Evolutionary conservation across 2,329 filamentous ascomycete genomes (phyloP).

Genomic region (Colletotrichum simmondsii): DNA sequence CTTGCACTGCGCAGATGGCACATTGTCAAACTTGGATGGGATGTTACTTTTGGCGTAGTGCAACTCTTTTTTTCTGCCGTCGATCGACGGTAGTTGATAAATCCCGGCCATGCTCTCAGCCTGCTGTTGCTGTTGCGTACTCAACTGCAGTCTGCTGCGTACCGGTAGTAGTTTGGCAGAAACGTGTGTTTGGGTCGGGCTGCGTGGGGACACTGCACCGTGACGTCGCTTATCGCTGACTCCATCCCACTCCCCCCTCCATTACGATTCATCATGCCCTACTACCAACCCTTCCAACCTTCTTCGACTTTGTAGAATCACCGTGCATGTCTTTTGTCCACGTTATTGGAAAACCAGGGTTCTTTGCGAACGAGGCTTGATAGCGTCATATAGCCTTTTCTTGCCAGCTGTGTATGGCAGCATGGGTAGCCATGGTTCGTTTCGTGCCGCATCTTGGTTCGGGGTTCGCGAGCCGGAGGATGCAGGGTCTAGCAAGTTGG

Average conservation of each 20-base stretch:
- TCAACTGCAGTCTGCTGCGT: not conserved
- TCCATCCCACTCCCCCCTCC: not conserved
- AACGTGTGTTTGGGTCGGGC: not conserved
- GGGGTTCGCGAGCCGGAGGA: slow-evolving; percentile 1
- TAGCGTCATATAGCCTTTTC: not conserved
- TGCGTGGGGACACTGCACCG: slow-evolving; percentile 20
- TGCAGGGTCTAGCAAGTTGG: slow-evolving; percentile 30
- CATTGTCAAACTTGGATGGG: not conserved
- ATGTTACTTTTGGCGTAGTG: not conserved
- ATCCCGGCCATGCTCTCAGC: not conserved
- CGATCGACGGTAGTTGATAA: not conserved
- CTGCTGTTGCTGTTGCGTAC: too few relatives aligned
- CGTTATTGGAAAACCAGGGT: not conserved
- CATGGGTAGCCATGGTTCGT: not conserved
- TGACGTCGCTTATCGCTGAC: slow-evolving; percentile 31
- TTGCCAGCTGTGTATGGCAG: not conserved
- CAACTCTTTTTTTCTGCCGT: not conserved
- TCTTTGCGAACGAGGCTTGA: not conserved
- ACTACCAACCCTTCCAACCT: not conserved
- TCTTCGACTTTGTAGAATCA: not conserved
- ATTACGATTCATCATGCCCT: not conserved
- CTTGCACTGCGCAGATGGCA: not conserved
- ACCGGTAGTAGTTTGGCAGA: not conserved
- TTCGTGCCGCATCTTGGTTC: not conserved
- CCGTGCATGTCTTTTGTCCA: not conserved